Conservation (phyloP, 768 basidiomycete genomes). For the Hypsizygus marmoreus region DNA sequence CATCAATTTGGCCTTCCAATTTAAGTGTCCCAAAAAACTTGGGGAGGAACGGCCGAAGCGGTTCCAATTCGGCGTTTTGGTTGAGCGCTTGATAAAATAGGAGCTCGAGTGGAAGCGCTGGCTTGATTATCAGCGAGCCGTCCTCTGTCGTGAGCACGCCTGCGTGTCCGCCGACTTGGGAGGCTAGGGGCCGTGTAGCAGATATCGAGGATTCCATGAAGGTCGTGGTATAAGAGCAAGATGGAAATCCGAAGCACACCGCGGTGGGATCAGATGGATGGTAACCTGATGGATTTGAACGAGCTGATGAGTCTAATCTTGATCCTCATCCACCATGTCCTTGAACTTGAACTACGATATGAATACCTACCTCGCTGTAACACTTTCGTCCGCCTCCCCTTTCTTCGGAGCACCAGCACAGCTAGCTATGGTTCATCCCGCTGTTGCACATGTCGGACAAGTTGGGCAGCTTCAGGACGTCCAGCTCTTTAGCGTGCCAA, state of each 20-base stretch:
- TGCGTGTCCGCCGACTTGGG: slow-evolving; percentile 79
- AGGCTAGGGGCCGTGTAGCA: slow-evolving; percentile 15
- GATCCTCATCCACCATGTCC: slow-evolving; percentile 9
- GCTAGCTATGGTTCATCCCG: slow-evolving; percentile 25
- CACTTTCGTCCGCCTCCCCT: slow-evolving; percentile 21
- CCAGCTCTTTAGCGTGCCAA: slow-evolving; percentile 31
- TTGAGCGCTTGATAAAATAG: slow-evolving; percentile 68
- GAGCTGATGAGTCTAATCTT: too few relatives aligned
- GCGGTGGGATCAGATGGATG: slow-evolving; percentile 1
- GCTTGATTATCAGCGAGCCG: slow-evolving; percentile 81
- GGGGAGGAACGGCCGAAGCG: slow-evolving; percentile 65
- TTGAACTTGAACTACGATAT: slow-evolving; percentile 23
- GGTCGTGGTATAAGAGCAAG: background rate
- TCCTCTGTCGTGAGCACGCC: slow-evolving; percentile 74
- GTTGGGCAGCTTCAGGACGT: slow-evolving; percentile 33
- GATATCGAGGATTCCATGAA: slow-evolving; percentile 7
- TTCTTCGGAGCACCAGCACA: slow-evolving; percentile 23
- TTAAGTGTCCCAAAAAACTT: slow-evolving; percentile 78
- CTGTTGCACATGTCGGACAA: slow-evolving; percentile 30
- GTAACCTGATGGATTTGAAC: too few relatives aligned
- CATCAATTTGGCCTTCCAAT: slow-evolving; percentile 62
- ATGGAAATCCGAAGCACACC: background rate
- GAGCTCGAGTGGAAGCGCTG: slow-evolving; percentile 62
- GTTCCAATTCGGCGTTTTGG: slow-evolving; percentile 38
- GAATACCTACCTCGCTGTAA: slow-evolving; percentile 30